A percentile compares a stretch with the other conserved stretches of the same genome.
These are phyloP conservation scores for Cladorrhinum sp. DNA, from an alignment of 2,329 filamentous ascomycete genomes.

Conservation along the genomic window DNA sequence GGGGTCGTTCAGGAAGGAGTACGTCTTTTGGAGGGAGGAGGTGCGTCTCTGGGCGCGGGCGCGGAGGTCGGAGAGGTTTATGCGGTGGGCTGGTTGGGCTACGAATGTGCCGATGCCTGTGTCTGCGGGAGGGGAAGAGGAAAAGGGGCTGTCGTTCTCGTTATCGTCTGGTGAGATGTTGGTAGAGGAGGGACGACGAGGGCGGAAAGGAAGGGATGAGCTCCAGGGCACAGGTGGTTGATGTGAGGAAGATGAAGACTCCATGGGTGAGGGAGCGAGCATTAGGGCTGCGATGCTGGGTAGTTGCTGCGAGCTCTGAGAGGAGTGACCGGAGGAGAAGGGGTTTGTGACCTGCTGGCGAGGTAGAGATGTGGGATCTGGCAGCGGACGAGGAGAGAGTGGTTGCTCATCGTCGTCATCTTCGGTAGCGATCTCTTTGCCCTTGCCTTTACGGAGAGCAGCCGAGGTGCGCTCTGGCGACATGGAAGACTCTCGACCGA, in stretches of 20 bases:
- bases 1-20: conserved; percentile 9
- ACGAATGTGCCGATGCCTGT: too few species aligned
- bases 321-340: neutral
- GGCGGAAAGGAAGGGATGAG: neutral
- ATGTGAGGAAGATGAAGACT: too few species aligned
- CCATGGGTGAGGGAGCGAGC: too few species aligned
- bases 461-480: neutral
- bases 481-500: neutral
- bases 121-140: too few species aligned
- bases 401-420: neutral
- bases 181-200: neutral
- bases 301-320: neutral
- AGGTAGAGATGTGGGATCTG: neutral
- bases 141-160: too few species aligned
- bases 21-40: conserved; percentile 5
- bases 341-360: neutral
- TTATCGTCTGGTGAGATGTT: neutral
- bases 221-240: too few species aligned
- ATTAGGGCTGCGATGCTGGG: neutral
- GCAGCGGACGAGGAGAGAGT: neutral
- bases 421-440: neutral
- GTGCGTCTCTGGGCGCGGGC: neutral
- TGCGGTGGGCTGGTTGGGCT: conserved; percentile 5
- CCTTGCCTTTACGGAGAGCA: conserved; percentile 9
- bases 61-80: conserved; percentile 4